Percentiles rank a stretch among this genome's conserved stretches.
These are phyloP conservation scores for Hysterium pulicare DNA, from an alignment of 2,329 filamentous ascomycete species.

Conservation along the genomic window DNA sequence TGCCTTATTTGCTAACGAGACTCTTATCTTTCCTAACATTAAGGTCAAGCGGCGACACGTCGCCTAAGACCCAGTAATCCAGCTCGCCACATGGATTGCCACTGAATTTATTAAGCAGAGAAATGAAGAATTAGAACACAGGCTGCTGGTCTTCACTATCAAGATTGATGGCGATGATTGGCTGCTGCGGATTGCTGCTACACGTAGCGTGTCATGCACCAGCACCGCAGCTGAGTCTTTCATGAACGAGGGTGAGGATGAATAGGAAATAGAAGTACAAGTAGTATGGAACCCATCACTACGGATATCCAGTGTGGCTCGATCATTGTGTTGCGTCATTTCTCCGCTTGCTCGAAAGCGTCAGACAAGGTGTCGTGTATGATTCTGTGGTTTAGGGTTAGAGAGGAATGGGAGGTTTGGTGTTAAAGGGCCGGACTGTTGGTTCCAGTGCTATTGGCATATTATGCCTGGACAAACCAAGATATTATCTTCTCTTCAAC, in stretches of 20 bases:
- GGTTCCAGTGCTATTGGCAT: slow-evolving; percentile 12
- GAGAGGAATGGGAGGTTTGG: slow-evolving; percentile 9
- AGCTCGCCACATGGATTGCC: slow-evolving; percentile 16
- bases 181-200: slow-evolving; percentile 9
- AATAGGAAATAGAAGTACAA: too few relatives aligned
- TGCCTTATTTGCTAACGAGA: slow-evolving; percentile 13
- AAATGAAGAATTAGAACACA: slow-evolving; percentile 11
- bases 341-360: slow-evolving; percentile 13
- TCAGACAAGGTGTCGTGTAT: slow-evolving; percentile 13
- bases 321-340: slow-evolving; percentile 12
- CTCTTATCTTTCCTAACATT: slow-evolving; percentile 14
- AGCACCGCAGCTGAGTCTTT: slow-evolving; percentile 4
- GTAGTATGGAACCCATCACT: slow-evolving; percentile 10
- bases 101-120: slow-evolving; percentile 15
- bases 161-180: slow-evolving; percentile 11
- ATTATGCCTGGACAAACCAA: slow-evolving; percentile 4
- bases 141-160: slow-evolving; percentile 11
- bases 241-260: too few relatives aligned
- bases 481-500: slow-evolving; percentile 11
- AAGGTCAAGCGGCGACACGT: slow-evolving; percentile 12
- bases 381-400: slow-evolving; percentile 10
- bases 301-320: slow-evolving; percentile 13
- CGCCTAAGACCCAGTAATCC: slow-evolving; percentile 9
- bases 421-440: slow-evolving; percentile 7
- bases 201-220: too few relatives aligned